These are phyloP conservation scores for Paraurostyla sp. DNA, from an alignment of 73 alveolate species.

Conservation along the genomic window DNA sequence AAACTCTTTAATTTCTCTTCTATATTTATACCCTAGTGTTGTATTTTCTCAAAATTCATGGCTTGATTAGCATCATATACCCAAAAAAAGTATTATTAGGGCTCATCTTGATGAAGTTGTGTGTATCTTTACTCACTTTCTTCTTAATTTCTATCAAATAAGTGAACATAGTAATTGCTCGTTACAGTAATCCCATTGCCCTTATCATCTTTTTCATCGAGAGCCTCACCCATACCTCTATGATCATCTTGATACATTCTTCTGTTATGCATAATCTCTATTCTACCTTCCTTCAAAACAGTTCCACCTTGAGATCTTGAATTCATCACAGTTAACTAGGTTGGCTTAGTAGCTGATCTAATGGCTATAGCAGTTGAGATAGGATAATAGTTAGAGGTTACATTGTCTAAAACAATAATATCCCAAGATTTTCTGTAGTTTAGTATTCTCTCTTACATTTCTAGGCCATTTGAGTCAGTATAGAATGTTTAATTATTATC, in stretches of 20 bases:
- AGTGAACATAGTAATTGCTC: conserved; percentile 25
- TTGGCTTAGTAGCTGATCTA: conserved; percentile 71
- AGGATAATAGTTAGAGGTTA: conserved; percentile 95
- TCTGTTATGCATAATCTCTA: conserved; percentile 96
- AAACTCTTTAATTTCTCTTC: neutral
- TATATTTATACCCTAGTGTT: neutral
- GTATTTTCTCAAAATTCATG: neutral
- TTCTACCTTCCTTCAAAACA: conserved; percentile 88
- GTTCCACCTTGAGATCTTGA: conserved; percentile 96
- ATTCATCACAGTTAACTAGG: conserved; percentile 71
- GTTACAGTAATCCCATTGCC: conserved; percentile 41
- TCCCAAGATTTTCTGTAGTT: conserved; percentile 88
- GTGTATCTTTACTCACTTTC: conserved; percentile 11
- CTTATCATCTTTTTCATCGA: conserved; percentile 60
- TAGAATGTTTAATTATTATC: conserved; percentile 76
- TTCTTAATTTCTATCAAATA: neutral
- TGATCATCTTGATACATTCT: conserved; percentile 75
- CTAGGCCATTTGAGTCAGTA: conserved; percentile 90
- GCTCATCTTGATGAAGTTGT: conserved; percentile 30
- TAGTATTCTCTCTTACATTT: conserved; percentile 78
- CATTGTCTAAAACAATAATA: conserved; percentile 65
- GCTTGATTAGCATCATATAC: neutral
- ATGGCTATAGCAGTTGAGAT: conserved; percentile 88
- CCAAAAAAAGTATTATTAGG: conserved; percentile 39
- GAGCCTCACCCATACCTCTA: conserved; percentile 77